Evolutionary conservation across 129 eudicot genomes (phyloP), one percentile per base, ranked within the genome.

Genomic region (Smallanthus sonchifolius): DNA sequence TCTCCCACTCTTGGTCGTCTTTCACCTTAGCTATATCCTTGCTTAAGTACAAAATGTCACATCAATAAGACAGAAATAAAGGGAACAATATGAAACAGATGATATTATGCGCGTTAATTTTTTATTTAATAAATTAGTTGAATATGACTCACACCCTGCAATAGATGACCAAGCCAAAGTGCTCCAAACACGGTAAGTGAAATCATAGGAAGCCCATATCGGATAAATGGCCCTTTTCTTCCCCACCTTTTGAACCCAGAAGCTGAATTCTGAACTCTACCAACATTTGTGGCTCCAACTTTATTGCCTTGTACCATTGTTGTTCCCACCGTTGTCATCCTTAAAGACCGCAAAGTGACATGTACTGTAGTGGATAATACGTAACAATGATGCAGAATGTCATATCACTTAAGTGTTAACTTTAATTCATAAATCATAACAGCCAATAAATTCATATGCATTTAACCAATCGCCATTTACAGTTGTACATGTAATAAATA

Each of bases 131-230:
- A 13, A 61, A n/a, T 52, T 65, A 64, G 47, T 40, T 51, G 40
- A 30, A 64, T 24, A 64, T 30, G 17, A 73, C 77, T 77, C 60
- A 90, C 98, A 67, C 97, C 97, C 79, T 91, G 97, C 79, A 91
- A 77, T 67, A 94, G 89, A 83, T 94, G 96, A 72, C 96, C 97
- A 42, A 94, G 90, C 36, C 97, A 96, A 65, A 94, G 84, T 16
- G 97, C 81, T 51, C 99, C 99, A 77, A 94, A 70, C 67, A 94
- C 96, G 16, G 91, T 88, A 67, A 91, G 84, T 55, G 99, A 94
- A 69, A 94, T 86, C 97, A 94, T 89, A 32, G 99, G 99, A 44
- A 94, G 93, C 14, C 99, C 99, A 44, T 94, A 94, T 79, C 99
- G 85, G 38, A 94, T 48, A 79, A 94, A 94, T 8, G 99, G 97